Base-by-base conservation (phyloP, 2,329 filamentous ascomycete genomes). In the Penicillium sp. region DNA sequence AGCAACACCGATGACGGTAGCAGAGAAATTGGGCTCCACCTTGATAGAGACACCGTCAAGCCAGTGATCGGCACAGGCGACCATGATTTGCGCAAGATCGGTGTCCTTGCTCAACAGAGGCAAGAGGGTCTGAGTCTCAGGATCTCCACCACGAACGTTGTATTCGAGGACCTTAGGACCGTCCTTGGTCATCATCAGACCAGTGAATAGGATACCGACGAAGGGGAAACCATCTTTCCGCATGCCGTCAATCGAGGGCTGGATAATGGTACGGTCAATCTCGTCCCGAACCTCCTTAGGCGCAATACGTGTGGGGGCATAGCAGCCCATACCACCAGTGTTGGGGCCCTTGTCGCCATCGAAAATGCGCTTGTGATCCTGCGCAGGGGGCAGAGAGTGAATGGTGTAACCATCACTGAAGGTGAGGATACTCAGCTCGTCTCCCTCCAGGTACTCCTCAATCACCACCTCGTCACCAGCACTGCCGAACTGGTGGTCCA, bases 301-400 rank as follows among this genome's bases (percentile, higher is more conserved):
- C 27, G 88, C 87, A 66, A 92, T 87, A 60, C 85, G 89, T 1
- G 92, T 95, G n/a, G 90, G 90, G 15, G 92, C 92, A 74, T 97
- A 97, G 71, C 92, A 96, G 49, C 94, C 94, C 94, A 97, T 97
- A 40, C 94, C 94, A 56, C 93, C 94, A 2, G 94, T 97, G 77
- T 97, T 97, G 35, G 92, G 90, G 1, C 94, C 94, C 48, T 85
- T 82, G 70, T 97, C 93, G 52, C 89, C 90, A 68, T 99, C 94
- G 51, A 89, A 89, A 61, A 95, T 92, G 59, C 92, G 85, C 82
- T 99, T 97, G 80, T 99, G 94, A 73, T 97, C 94, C 74, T 99
- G 94, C 1, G 93, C 93, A 1, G 94, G 88, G 5, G 93, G 93
- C 9, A 97, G 81, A 8, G 89, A 91, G 69, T 85, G 84, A 71